Percentiles rank a stretch among this genome's conserved stretches.
Evolutionary conservation across 371 early-diverging fungal genomes (phyloP).

Genomic region (Mortierella sp.): DNA sequence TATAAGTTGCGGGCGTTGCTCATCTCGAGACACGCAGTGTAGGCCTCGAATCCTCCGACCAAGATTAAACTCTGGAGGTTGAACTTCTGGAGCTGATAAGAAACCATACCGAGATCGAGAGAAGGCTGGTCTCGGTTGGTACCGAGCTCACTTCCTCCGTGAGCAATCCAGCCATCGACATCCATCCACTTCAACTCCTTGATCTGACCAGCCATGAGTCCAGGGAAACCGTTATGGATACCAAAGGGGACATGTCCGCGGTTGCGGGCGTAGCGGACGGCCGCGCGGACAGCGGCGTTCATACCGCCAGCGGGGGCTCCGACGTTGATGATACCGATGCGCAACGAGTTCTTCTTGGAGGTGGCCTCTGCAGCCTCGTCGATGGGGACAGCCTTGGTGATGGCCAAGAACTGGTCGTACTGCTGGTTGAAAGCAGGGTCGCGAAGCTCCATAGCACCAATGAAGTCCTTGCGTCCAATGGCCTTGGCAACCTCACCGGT

Average conservation of each 20-base stretch:
- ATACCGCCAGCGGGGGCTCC: constrained; percentile 99
- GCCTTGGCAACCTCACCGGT: constrained; percentile 92
- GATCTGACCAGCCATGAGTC: constrained; percentile 87
- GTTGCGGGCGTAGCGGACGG: constrained; percentile 89
- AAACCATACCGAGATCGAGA: constrained; percentile 87
- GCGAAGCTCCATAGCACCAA: constrained; percentile 91
- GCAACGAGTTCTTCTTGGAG: constrained; percentile 64
- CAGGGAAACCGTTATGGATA: constrained; percentile 96
- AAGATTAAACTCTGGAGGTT: constrained; percentile 91
- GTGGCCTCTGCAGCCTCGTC: background rate
- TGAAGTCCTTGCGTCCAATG: constrained; percentile 88
- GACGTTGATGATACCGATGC: constrained; percentile 93
- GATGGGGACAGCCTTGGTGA: constrained; percentile 25
- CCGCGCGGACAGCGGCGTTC: constrained; percentile 96
- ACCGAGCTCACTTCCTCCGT: constrained; percentile 97
- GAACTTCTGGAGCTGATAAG: constrained; percentile 92
- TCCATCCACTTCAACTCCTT: constrained; percentile 85
- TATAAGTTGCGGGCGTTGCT: constrained; percentile 79
- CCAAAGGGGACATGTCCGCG: constrained; percentile 88
- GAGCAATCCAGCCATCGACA: constrained; percentile 91
- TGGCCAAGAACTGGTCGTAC: constrained; percentile 72
- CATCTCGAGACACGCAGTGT: constrained; percentile 83
- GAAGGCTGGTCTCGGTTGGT: constrained; percentile 93
- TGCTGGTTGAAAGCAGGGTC: constrained; percentile 90
- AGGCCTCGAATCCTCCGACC: constrained; percentile 97